These are phyloP conservation scores for Aspergillus hancockii DNA, from an alignment of 495 filamentous ascomycete genomes.

Conservation along the genomic window DNA sequence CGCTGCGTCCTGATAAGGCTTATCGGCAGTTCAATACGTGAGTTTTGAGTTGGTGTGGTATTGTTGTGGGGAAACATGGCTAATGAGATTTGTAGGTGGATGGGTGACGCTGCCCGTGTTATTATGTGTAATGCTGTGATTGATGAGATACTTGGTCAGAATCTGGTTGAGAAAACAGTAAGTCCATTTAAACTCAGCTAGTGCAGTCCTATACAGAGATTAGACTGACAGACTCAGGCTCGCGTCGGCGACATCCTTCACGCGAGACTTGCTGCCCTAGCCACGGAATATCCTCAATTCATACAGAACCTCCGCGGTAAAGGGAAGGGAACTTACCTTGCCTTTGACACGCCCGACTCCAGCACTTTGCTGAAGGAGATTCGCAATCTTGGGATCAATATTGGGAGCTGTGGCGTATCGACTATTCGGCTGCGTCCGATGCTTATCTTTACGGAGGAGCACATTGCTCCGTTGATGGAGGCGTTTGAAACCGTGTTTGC, in stretches of 20 bases:
- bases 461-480: slow-evolving; percentile 53
- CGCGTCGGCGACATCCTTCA: slow-evolving; percentile 72
- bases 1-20: slow-evolving; percentile 77
- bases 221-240: slow-evolving; percentile 19
- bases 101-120: slow-evolving; percentile 82
- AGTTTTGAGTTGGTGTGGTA: neutral
- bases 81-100: slow-evolving; percentile 53
- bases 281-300: slow-evolving; percentile 64
- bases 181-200: neutral
- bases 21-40: slow-evolving; percentile 86
- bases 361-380: slow-evolving; percentile 74
- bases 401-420: slow-evolving; percentile 71
- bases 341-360: slow-evolving; percentile 73
- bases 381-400: slow-evolving; percentile 66
- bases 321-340: slow-evolving; percentile 83
- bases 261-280: slow-evolving; percentile 57
- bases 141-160: slow-evolving; percentile 69
- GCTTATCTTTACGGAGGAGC: slow-evolving; percentile 73
- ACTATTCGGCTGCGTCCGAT: slow-evolving; percentile 81
- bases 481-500: slow-evolving; percentile 8
- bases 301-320: slow-evolving; percentile 78
- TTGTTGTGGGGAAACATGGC: neutral
- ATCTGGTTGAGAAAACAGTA: slow-evolving; percentile 68
- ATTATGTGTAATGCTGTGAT: slow-evolving; percentile 80
- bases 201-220: neutral